A percentile compares a stretch with the other conserved stretches of the same genome.
Conservation (phyloP, 345 rosid genomes). For the Citrus australasica region DNA sequence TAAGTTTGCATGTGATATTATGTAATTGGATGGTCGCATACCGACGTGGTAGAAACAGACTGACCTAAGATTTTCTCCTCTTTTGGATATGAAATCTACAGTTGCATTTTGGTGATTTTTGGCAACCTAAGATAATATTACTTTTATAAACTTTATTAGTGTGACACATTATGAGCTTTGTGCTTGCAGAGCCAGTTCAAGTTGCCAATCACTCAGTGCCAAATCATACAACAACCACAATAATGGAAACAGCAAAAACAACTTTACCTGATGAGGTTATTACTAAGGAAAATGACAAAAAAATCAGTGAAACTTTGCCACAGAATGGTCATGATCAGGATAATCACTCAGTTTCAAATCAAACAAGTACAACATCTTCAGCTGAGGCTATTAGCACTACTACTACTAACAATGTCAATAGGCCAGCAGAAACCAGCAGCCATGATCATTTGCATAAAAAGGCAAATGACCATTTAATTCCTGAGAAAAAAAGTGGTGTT, state of each 20-base stretch:
- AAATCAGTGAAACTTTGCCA: neutral
- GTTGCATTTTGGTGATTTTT: too few relatives aligned
- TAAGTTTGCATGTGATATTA: too few relatives aligned
- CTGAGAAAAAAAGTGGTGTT: slow-evolving; percentile 20
- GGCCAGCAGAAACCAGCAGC: neutral
- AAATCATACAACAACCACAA: neutral
- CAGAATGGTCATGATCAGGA: neutral
- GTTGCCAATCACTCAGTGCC: slow-evolving; percentile 2
- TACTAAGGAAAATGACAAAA: slow-evolving; percentile 17
- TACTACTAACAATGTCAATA: neutral
- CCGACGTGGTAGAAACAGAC: too few relatives aligned
- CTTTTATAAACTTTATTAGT: neutral
- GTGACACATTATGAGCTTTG: neutral
- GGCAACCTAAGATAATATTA: neutral
- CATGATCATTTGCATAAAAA: slow-evolving; percentile 14
- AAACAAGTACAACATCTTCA: neutral
- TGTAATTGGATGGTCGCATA: too few relatives aligned
- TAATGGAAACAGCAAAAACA: neutral
- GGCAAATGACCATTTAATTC: neutral
- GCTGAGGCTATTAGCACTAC: neutral
- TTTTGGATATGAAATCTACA: too few relatives aligned
- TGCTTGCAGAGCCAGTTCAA: slow-evolving; percentile 32
- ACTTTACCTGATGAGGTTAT: neutral
- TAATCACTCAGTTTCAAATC: neutral
- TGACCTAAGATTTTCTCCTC: too few relatives aligned